Evolutionary conservation across 148 eudicot genomes (phyloP).

Genomic region (Cornus florida): DNA sequence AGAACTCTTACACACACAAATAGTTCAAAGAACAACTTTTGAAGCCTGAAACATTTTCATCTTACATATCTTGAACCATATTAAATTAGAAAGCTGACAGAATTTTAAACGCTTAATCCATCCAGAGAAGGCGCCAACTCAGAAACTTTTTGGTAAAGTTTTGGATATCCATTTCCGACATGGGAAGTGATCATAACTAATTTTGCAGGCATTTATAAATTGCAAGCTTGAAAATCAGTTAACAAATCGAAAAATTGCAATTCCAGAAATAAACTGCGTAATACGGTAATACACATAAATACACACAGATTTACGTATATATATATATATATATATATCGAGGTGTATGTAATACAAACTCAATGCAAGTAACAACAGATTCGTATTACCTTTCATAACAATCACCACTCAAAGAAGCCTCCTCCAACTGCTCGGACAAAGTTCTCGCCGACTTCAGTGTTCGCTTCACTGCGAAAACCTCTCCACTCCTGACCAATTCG

Average conservation of each 20-base stretch:
- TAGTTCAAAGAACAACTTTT: too few species aligned
- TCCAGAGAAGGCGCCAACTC: neutral
- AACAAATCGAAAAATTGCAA: too few species aligned
- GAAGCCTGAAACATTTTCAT: neutral
- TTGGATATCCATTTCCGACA: neutral
- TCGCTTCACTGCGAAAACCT: constrained; percentile 67
- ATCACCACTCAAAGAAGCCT: constrained; percentile 21
- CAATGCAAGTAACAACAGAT: too few species aligned
- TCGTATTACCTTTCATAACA: constrained; percentile 36
- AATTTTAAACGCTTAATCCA: neutral
- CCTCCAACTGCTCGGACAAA: constrained; percentile 63
- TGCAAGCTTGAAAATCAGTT: too few species aligned
- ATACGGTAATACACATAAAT: too few species aligned
- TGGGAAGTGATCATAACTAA: neutral
- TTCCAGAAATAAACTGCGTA: too few species aligned
- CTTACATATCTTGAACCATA: neutral
- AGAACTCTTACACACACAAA: too few species aligned
- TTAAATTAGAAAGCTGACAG: neutral
- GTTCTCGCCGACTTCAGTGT: constrained; percentile 56
- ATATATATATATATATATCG: too few species aligned
- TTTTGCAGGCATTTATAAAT: too few species aligned
- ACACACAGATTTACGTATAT: neutral
- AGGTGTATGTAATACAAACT: too few species aligned
- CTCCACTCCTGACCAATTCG: constrained; percentile 41
- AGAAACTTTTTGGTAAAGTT: neutral